These are phyloP conservation scores for Scheffersomyces stambukii DNA, from an alignment of 1,139 yeast genomes.

Conservation along the genomic window DNA sequence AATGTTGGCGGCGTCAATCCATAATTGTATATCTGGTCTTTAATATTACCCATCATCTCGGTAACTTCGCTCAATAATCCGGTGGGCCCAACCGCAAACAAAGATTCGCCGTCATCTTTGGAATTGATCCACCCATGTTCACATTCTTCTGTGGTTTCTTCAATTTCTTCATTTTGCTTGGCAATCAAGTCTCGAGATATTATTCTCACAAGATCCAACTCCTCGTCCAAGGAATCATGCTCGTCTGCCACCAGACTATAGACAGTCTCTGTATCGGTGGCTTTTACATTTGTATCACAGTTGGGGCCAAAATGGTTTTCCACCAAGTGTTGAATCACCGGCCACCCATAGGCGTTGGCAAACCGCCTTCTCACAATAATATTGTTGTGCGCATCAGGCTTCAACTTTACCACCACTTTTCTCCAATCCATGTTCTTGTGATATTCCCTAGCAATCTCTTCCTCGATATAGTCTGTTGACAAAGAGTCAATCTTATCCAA, in stretches of 20 bases:
- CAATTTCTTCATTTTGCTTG: slow-evolving; percentile 33
- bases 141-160: slow-evolving; percentile 14
- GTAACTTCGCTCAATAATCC: slow-evolving; percentile 63
- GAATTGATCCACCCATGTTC: slow-evolving; percentile 46
- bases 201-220: slow-evolving; percentile 26
- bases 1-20: slow-evolving; percentile 11
- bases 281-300: no score
- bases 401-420: slow-evolving; percentile 78
- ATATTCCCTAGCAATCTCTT: slow-evolving; percentile 83
- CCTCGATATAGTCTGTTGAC: slow-evolving; percentile 51
- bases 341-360: slow-evolving; percentile 97
- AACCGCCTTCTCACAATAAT: slow-evolving; percentile 85
- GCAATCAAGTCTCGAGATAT: slow-evolving; percentile 34
- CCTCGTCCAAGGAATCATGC: slow-evolving; percentile 27
- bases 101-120: slow-evolving; percentile 42
- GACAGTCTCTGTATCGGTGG: not conserved
- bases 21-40: slow-evolving; percentile 35
- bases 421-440: slow-evolving; percentile 87
- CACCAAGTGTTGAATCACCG: slow-evolving; percentile 79
- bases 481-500: slow-evolving; percentile 20
- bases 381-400: slow-evolving; percentile 95
- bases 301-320: slow-evolving; percentile 22
- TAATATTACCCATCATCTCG: slow-evolving; percentile 41
- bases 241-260: no score
- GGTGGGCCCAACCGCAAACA: slow-evolving; percentile 68